Evolutionary conservation across 2,329 filamentous ascomycete genomes (phyloP).

Genomic region (Fusarium cyanostomum): DNA sequence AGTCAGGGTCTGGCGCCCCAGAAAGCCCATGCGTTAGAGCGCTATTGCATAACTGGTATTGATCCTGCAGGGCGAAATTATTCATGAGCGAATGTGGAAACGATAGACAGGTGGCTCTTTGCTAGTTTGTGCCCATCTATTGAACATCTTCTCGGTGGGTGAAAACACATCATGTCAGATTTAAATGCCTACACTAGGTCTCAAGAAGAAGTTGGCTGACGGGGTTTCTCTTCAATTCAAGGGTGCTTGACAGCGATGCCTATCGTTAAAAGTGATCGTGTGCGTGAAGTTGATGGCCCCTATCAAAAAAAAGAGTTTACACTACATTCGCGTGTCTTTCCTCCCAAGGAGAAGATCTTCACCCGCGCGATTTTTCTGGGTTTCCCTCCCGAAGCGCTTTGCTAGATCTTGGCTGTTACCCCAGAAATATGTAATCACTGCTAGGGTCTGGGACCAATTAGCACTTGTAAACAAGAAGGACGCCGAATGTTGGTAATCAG

Average conservation of each 20-base stretch:
- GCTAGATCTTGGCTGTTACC: not conserved
- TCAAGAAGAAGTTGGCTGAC: not conserved
- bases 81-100: slow-evolving; percentile 10
- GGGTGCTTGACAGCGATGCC: not conserved
- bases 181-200: not conserved
- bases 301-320: slow-evolving; percentile 8
- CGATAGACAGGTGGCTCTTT: not conserved
- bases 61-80: slow-evolving; percentile 1
- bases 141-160: slow-evolving; percentile 4
- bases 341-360: slow-evolving; percentile 10
- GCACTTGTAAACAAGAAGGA: no score
- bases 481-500: no score
- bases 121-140: not conserved
- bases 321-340: slow-evolving; percentile 9
- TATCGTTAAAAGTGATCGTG: not conserved
- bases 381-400: no score
- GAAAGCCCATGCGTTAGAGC: not conserved
- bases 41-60: not conserved
- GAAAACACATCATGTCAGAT: slow-evolving; percentile 2
- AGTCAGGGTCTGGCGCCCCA: not conserved
- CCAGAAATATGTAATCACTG: no score
- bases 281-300: not conserved
- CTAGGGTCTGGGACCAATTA: no score
- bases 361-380: slow-evolving; percentile 30
- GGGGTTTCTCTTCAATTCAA: not conserved